Evolutionary conservation across 192 early-diverging fungal species (phyloP), one percentile per base, ranked within the genome.

Genomic region (Linnemannia hyalina): DNA sequence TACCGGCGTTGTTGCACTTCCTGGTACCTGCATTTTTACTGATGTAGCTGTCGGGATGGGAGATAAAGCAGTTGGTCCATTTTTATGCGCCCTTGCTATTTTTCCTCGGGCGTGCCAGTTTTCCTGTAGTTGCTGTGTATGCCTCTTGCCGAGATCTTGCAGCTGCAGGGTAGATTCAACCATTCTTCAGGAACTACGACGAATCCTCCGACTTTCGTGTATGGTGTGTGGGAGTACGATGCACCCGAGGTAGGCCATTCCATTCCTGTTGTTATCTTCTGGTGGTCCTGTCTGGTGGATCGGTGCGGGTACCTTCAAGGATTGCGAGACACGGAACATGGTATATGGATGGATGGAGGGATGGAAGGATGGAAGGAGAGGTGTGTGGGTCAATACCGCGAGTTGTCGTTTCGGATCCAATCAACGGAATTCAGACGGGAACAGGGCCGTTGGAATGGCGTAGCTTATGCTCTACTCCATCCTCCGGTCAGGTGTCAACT

Each of bases 261-360:
- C 44, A 57, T 44, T 29, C 40, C 26, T 40, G 29, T 9, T 18
- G 20, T 29, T 20, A 38, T 26, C 41, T 35, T 20, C 35, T 15
- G 26, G 6, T 46, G 1, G 35, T n/a, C 36, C 38, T 40, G 55
- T 16, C 41, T 44, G 29, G 40, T 22, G 7, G 75, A 7, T 42
- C 63, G 55, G 23, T 16, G n/a, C 11, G 20, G 16, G 42, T 80
- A 80, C 79, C 79, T 80, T 74, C 38, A 80, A 54, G 26, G 79
- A 74, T 68, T 74, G 79, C 32, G 79, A 38, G 63, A 40, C 79
- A 69, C 73, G 71, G 71, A 80, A 80, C 79, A 80, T 78, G 63
- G 60, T 80, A 80, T 80, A 80, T 74, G 44, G 44, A 65, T 15
- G 41, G 44, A 47, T 65, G 41, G 44, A 11, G 1, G 41, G 71